A percentile compares a stretch with the other conserved stretches of the same genome.
These are phyloP conservation scores for Dysphania ambrosioides DNA, from an alignment of 148 eudicot species.

Conservation along the genomic window DNA sequence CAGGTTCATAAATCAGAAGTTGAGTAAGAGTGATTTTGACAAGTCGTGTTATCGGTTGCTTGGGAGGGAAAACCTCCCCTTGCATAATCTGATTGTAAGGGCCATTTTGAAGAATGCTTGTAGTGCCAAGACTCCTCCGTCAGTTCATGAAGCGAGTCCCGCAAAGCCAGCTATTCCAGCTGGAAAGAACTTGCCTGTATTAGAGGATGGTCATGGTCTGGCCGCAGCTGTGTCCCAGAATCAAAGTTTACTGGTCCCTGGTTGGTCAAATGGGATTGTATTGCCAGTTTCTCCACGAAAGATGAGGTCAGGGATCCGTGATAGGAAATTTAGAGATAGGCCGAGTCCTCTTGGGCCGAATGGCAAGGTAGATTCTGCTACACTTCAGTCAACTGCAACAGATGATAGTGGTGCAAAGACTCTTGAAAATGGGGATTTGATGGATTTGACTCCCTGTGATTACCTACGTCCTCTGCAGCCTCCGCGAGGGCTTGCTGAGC, in stretches of 20 bases:
- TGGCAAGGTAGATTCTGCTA: slow-evolving; percentile 38
- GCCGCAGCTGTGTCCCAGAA: slow-evolving; percentile 24
- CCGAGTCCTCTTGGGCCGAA: slow-evolving; percentile 54
- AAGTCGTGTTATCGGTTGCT: slow-evolving; percentile 45
- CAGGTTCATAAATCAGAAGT: slow-evolving; percentile 45
- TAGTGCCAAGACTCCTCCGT: slow-evolving; percentile 36
- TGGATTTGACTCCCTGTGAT: slow-evolving; percentile 37
- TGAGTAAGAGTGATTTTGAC: slow-evolving; percentile 50
- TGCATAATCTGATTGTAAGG: slow-evolving; percentile 59
- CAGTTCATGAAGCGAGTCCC: slow-evolving; percentile 37
- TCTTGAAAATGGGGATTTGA: slow-evolving; percentile 41
- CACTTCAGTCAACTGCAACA: slow-evolving; percentile 36
- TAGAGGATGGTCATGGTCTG: slow-evolving; percentile 39
- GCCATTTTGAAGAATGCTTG: slow-evolving; percentile 52
- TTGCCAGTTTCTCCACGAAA: slow-evolving; percentile 46
- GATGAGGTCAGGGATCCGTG: slow-evolving; percentile 41
- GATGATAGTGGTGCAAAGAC: slow-evolving; percentile 35
- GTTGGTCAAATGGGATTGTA: slow-evolving; percentile 49
- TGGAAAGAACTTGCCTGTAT: slow-evolving; percentile 26
- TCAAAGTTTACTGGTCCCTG: slow-evolving; percentile 32
- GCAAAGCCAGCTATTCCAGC: slow-evolving; percentile 22
- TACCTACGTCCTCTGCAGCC: slow-evolving; percentile 41
- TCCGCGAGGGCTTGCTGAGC: slow-evolving; percentile 41
- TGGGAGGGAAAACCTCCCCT: slow-evolving; percentile 51
- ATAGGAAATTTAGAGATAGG: slow-evolving; percentile 46